Percentiles rank a stretch among this genome's conserved stretches.
phyloP scores from a whole-genome alignment of 1,284 basidiomycete genomes.

The Rhodotorula mucilaginosa region DNA sequence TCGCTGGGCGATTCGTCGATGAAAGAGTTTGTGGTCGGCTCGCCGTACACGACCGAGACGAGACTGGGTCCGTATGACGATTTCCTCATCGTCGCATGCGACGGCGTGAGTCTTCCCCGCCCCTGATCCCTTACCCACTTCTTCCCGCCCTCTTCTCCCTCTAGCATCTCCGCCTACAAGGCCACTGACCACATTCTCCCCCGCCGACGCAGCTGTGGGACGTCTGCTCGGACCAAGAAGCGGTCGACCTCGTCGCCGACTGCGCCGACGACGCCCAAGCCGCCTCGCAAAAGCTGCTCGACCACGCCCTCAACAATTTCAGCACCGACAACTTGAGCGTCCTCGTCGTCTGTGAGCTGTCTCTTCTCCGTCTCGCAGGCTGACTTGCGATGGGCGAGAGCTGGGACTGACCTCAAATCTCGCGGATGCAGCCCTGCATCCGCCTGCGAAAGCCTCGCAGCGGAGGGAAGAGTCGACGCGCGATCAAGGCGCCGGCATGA shows the following conservation, averaged over 20 bases:
- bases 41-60: slow-evolving; percentile 97
- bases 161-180: too few species aligned
- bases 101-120: slow-evolving; percentile 57
- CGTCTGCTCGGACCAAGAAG: slow-evolving; percentile 85
- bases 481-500: not conserved
- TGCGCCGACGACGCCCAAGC: slow-evolving; percentile 67
- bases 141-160: not conserved
- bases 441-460: not conserved
- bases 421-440: not conserved
- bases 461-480: not conserved
- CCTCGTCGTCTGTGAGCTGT: slow-evolving; percentile 30
- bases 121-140: too few species aligned
- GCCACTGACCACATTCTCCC: not conserved
- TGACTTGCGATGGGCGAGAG: too few species aligned
- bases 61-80: slow-evolving; percentile 79
- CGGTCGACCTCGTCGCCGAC: slow-evolving; percentile 72
- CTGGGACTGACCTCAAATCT: too few species aligned
- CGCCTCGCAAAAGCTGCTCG: slow-evolving; percentile 73
- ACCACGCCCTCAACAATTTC: slow-evolving; percentile 66
- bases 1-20: slow-evolving; percentile 95
- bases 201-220: slow-evolving; percentile 69
- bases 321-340: slow-evolving; percentile 43
- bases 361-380: too few species aligned
- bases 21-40: slow-evolving; percentile 99
- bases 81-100: slow-evolving; percentile 87